phyloP scores from a whole-genome alignment of 2,329 filamentous ascomycete genomes.

The Colletotrichum graminicola region DNA sequence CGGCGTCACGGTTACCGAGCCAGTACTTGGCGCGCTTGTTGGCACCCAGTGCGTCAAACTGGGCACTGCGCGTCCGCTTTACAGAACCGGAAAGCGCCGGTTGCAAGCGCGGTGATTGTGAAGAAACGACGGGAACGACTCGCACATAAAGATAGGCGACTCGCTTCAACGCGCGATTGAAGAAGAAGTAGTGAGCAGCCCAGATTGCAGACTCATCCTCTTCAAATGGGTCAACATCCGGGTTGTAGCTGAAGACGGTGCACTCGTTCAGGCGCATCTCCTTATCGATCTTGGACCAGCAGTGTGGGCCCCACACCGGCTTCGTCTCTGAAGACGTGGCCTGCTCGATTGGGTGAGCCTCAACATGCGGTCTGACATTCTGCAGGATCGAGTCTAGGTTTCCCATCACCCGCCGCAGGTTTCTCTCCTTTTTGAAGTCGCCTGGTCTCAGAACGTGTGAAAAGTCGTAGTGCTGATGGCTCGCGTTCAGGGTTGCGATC shows the following conservation, averaged over 20 bases:
- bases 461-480: constrained; percentile 93
- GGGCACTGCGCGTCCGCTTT: constrained; percentile 48
- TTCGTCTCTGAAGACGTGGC: constrained; percentile 56
- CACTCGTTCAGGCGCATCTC: constrained; percentile 95
- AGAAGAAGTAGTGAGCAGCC: constrained; percentile 97
- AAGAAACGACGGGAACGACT: constrained; percentile 82
- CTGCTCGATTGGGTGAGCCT: constrained; percentile 58
- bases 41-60: constrained; percentile 60
- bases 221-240: constrained; percentile 89
- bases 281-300: constrained; percentile 93
- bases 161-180: constrained; percentile 91
- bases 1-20: constrained; percentile 77
- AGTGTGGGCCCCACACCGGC: constrained; percentile 84
- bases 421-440: constrained; percentile 90
- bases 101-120: constrained; percentile 55
- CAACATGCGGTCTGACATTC: constrained; percentile 79
- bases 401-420: constrained; percentile 84
- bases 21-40: constrained; percentile 89
- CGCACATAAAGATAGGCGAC: constrained; percentile 95
- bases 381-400: constrained; percentile 88
- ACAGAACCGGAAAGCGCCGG: constrained; percentile 43
- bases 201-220: constrained; percentile 94
- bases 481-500: constrained; percentile 96
- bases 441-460: constrained; percentile 89
- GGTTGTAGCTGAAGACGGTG: constrained; percentile 89